Evolutionary conservation across 2,329 filamentous ascomycete species (phyloP), one percentile per base, ranked within the genome.

Genomic region (Phialophora chinensis): DNA sequence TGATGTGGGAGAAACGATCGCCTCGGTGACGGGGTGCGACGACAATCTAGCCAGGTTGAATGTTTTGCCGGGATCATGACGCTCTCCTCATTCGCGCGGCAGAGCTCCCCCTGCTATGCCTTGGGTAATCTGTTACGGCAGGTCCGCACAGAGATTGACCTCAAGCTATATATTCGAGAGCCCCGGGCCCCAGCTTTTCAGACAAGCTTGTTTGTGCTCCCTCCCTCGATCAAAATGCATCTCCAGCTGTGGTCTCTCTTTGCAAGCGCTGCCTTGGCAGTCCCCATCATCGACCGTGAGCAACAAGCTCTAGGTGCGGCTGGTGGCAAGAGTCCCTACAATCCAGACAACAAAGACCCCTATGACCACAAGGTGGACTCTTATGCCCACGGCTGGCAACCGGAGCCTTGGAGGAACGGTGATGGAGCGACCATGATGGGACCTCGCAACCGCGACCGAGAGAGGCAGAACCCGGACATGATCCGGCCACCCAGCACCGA

Each of bases 401-500:
- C 90, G 29, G 77, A 88, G 62, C 90, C 90, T 0, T 88, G 81
- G 75, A 83, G 87, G 38, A 88, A 88, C 73, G 88, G 88, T 27
- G 74, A 86, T 27, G 90, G 90, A 25, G 83, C 88, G 17, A 87
- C 85, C 10, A 86, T 92, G 14, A 79, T 91, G 25, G 90, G 90
- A 0, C 90, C 90, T 0, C 87, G 88, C 76, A 93, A 92, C 75
- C 82, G 80, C 66, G 86, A 86, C 59, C 87, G 90, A 25, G 87
- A 90, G 61, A 83, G 87, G 54, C 87, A 92, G 79, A 90, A 87
- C 75, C 90, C 90, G 0, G 90, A 92, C 76, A 79, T 91, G 52
- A 82, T 92, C 49, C 85, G 90, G 23, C 90, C 90, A 20, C 90
- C 90, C 0, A 88, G 86, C 74, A 92, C 90, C 5, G 90, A 93